Percentiles rank a stretch among this genome's conserved stretches.
phyloP scores from a whole-genome alignment of 306 rosid species.

The Rosa chinensis region DNA sequence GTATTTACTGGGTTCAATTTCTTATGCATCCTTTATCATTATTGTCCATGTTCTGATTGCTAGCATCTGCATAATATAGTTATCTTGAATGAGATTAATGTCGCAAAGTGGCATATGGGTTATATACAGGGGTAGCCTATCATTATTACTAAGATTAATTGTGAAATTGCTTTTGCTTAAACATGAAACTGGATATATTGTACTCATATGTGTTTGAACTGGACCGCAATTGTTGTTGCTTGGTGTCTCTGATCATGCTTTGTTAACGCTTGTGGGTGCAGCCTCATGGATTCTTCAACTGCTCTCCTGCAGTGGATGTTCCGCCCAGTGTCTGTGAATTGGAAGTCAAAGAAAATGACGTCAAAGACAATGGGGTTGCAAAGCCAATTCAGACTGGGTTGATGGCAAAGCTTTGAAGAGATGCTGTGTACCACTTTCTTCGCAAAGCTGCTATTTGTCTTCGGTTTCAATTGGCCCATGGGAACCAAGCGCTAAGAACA shows the following conservation, averaged over 20 bases:
- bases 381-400: slow-evolving; percentile 38
- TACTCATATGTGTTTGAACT: neutral
- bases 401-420: slow-evolving; percentile 45
- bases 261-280: slow-evolving; percentile 38
- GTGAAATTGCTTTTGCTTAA: neutral
- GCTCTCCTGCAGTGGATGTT: slow-evolving; percentile 83
- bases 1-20: slow-evolving; percentile 34
- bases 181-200: neutral
- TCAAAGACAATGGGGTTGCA: slow-evolving; percentile 29
- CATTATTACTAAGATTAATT: neutral
- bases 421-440: neutral
- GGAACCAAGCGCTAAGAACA: neutral
- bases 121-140: neutral
- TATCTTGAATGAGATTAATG: neutral
- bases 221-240: neutral
- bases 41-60: neutral
- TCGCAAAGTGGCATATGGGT: neutral
- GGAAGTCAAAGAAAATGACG: slow-evolving; percentile 45
- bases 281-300: slow-evolving; percentile 93
- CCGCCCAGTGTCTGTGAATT: slow-evolving; percentile 60
- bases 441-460: neutral
- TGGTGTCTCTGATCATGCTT: neutral
- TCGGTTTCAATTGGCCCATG: neutral
- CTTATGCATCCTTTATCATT: neutral
- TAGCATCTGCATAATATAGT: neutral